These are phyloP conservation scores for Rhazya stricta DNA, from an alignment of 257 asterid genomes.

Conservation along the genomic window DNA sequence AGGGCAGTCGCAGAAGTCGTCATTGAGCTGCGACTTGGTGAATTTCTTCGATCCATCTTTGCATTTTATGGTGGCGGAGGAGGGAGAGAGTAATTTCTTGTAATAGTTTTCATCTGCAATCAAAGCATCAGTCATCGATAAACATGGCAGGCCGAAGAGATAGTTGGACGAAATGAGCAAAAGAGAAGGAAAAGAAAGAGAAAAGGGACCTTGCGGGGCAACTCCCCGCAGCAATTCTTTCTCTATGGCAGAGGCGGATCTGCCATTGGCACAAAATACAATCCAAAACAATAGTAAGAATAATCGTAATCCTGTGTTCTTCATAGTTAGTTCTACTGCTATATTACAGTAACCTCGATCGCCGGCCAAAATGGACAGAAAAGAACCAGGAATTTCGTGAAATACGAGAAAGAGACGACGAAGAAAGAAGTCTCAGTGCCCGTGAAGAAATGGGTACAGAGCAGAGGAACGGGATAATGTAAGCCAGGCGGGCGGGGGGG, in stretches of 20 bases:
- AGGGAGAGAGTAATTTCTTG: slow-evolving; percentile 33
- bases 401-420: not conserved
- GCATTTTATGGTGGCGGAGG: slow-evolving; percentile 58
- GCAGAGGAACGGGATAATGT: not conserved
- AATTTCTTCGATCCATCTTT: slow-evolving; percentile 75
- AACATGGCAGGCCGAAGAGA: not conserved
- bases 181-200: not conserved
- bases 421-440: no score
- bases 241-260: slow-evolving; percentile 37
- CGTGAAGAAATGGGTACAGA: no score
- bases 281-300: slow-evolving; percentile 15
- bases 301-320: not conserved
- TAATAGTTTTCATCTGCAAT: slow-evolving; percentile 69
- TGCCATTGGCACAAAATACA: slow-evolving; percentile 26
- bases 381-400: not conserved
- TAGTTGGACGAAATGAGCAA: not conserved
- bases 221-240: slow-evolving; percentile 46
- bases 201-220: slow-evolving; percentile 54
- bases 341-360: not conserved
- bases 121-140: not conserved
- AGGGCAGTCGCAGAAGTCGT: slow-evolving; percentile 89
- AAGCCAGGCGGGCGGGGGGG: no score
- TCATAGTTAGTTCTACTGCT: not conserved
- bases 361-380: not conserved
- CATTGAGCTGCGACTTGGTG: slow-evolving; percentile 70